Evolutionary conservation across 768 basidiomycete genomes (phyloP), one percentile per base, ranked within the genome.

Genomic region (Podaxis sp.): DNA sequence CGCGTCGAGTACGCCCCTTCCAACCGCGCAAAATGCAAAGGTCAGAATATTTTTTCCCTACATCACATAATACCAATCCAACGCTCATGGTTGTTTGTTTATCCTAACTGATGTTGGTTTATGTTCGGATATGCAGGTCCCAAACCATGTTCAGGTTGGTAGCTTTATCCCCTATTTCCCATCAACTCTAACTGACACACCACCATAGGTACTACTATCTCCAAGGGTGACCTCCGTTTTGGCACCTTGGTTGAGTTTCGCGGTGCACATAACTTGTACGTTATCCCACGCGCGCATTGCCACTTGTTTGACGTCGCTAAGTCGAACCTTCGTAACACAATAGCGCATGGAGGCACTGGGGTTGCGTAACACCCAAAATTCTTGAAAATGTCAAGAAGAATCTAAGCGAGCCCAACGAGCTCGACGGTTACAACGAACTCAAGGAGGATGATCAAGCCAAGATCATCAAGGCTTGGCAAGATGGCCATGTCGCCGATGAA

Each of bases 321-420:
- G 57, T 46, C 20, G 58, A 61, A 22, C 60, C 49, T 26, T 64
- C 38, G 46, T 64, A 8, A 44, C 50, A 38, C 8, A 28, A 51
- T 60, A 93, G 91, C 70, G 73, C 80, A 37, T 96, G 92, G 92
- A 86, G 93, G 65, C 95, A 96, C 70, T 96, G 93, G 93, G 94
- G 94, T 20, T 96, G 95, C 71, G 81, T 84, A 6, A 94, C 93
- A 0, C 49, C 79, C 20, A 86, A 82, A 69, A 85, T 95, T 54
- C 68, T 96, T 36, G 71, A 70, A 22, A 95, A 94, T 71, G 79
- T 91, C 74, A 90, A 94, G 76, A 78, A 79, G 12, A 73, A 77
- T 2, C 82, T 90, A 65, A 77, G 80, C 1, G 78, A 79, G 4
- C 78, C 86, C 0, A 79, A 83, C 10, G 93, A 95, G 0, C 77